Conservation (phyloP, 139 green algal species). For the Micractinium conductrix region DNA sequence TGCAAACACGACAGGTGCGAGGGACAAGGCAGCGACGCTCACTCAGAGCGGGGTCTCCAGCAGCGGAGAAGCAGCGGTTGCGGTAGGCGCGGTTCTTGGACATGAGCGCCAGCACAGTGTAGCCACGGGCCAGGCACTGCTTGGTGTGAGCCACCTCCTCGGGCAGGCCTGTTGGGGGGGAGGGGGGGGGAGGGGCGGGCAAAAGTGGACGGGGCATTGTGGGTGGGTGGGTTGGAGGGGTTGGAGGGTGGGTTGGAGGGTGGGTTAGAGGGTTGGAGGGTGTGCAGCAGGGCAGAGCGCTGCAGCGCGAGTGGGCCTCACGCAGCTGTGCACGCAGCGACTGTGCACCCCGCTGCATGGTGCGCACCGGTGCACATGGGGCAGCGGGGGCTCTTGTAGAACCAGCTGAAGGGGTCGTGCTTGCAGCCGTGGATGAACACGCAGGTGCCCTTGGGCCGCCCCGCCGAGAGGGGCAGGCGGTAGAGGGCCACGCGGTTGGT, state of each 20-base stretch:
- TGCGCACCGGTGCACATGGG: constrained; percentile 9
- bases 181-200: too few species aligned
- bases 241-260: too few species aligned
- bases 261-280: background rate
- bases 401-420: constrained; percentile 31
- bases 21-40: background rate
- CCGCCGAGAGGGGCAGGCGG: background rate
- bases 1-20: background rate
- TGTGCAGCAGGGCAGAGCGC: background rate
- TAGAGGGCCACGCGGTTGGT: constrained; percentile 10
- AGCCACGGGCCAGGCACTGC: constrained; percentile 30
- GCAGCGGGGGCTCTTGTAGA: constrained; percentile 24
- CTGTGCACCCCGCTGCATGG: background rate
- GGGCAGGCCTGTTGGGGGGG: constrained; percentile 9
- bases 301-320: background rate
- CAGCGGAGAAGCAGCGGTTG: constrained; percentile 19
- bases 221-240: too few species aligned
- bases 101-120: constrained; percentile 21
- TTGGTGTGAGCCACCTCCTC: constrained; percentile 33
- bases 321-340: background rate
- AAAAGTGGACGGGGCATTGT: too few species aligned
- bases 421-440: constrained; percentile 34
- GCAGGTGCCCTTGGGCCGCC: constrained; percentile 9
- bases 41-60: too few species aligned
- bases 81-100: constrained; percentile 17